Evolutionary conservation across 106 monocot species (phyloP).

Genomic region (Dendrobium catenatum): DNA sequence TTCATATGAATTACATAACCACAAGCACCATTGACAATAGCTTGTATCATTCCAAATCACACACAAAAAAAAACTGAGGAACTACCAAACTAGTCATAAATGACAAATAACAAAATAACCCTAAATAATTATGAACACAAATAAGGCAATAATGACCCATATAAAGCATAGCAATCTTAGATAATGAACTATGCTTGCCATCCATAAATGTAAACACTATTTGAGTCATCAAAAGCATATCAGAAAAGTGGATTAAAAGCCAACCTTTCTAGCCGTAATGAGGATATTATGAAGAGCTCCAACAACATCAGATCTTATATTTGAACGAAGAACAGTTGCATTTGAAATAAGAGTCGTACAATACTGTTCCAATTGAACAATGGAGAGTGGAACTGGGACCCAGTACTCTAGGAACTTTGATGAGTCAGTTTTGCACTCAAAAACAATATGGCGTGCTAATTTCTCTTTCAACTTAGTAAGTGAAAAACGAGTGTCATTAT

Average conservation of each 20-base stretch:
- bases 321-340: conserved; percentile 46
- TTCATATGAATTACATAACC: background rate
- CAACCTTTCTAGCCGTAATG: conserved; percentile 62
- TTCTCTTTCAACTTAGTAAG: conserved; percentile 42
- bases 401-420: conserved; percentile 74
- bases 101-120: background rate
- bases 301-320: conserved; percentile 47
- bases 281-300: conserved; percentile 65
- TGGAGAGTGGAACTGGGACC: conserved; percentile 91
- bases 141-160: background rate
- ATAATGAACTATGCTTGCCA: background rate
- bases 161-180: background rate
- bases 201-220: background rate
- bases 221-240: background rate
- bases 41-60: background rate
- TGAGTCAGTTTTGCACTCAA: conserved; percentile 40
- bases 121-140: background rate
- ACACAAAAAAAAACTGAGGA: background rate
- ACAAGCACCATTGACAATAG: background rate
- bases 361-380: conserved; percentile 85
- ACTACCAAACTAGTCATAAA: conserved; percentile 1
- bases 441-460: conserved; percentile 39
- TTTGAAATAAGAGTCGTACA: conserved; percentile 58
- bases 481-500: conserved; percentile 11
- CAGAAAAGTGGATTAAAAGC: background rate